These are phyloP conservation scores for Nephelium lappaceum DNA, from an alignment of 345 rosid genomes.

Conservation along the genomic window DNA sequence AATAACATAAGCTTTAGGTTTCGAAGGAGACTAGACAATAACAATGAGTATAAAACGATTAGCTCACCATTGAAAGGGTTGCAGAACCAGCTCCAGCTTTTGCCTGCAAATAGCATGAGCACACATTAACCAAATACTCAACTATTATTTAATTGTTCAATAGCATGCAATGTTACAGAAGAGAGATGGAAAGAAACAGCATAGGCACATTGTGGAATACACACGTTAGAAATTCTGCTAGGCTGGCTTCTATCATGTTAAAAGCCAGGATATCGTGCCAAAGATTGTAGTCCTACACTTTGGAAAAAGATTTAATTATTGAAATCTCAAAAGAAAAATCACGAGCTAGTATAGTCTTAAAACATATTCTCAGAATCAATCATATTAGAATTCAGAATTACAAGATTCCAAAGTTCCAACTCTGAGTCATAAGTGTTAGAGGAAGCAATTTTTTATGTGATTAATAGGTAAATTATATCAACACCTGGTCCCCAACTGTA, in stretches of 20 bases:
- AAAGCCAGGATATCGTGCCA: not conserved
- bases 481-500: no score
- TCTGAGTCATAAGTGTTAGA: no score
- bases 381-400: no score
- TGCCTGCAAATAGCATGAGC: constrained; percentile 44
- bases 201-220: not conserved
- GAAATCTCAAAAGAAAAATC: no score
- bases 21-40: not conserved
- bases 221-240: not conserved
- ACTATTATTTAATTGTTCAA: not conserved
- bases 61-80: constrained; percentile 75
- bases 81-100: constrained; percentile 90
- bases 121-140: not conserved
- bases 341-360: no score
- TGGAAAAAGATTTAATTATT: no score
- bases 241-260: not conserved
- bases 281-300: no score
- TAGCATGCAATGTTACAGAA: not conserved
- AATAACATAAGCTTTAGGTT: not conserved
- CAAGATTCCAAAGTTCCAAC: no score
- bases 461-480: no score
- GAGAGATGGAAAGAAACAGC: no score
- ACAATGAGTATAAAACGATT: constrained; percentile 10
- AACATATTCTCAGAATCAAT: no score
- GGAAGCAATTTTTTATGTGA: no score